These are phyloP conservation scores for maize (Zea mays) DNA, from an alignment of 176 grass and related monocot species.

Conservation along the genomic window DNA sequence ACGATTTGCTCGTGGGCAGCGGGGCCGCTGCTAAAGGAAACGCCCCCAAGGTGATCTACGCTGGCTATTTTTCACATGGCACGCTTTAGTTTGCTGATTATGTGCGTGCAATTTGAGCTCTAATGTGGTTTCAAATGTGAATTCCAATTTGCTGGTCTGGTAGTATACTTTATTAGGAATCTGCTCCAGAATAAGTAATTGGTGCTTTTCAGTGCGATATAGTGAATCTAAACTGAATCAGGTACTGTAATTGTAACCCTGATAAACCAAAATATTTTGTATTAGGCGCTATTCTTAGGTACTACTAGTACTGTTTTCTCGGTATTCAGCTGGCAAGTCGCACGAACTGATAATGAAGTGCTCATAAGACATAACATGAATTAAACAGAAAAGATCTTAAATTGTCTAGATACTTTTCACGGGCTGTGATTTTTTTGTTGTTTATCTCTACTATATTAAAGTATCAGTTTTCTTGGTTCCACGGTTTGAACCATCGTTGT, in stretches of 20 bases:
- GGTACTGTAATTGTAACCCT: neutral
- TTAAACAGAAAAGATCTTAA: no score
- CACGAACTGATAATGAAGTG: neutral
- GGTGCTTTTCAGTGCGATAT: neutral
- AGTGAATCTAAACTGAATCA: neutral
- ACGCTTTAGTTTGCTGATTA: neutral
- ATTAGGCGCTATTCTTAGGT: no score
- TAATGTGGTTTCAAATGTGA: neutral
- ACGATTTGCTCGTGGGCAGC: conserved; percentile 63
- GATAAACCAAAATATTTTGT: neutral
- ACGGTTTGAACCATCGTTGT: neutral
- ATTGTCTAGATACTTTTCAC: no score
- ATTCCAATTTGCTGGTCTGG: neutral
- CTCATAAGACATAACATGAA: neutral
- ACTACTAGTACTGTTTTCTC: neutral
- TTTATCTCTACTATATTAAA: neutral
- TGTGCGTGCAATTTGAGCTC: neutral
- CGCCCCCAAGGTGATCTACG: conserved; percentile 52
- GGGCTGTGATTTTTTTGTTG: no score
- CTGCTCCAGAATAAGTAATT: neutral
- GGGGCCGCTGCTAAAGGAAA: conserved; percentile 50
- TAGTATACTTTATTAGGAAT: no score
- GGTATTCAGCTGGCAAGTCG: neutral
- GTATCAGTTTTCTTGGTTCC: no score
- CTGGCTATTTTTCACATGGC: neutral